phyloP scores from a whole-genome alignment of 2,329 filamentous ascomycete genomes.

The Claviceps cyperi region DNA sequence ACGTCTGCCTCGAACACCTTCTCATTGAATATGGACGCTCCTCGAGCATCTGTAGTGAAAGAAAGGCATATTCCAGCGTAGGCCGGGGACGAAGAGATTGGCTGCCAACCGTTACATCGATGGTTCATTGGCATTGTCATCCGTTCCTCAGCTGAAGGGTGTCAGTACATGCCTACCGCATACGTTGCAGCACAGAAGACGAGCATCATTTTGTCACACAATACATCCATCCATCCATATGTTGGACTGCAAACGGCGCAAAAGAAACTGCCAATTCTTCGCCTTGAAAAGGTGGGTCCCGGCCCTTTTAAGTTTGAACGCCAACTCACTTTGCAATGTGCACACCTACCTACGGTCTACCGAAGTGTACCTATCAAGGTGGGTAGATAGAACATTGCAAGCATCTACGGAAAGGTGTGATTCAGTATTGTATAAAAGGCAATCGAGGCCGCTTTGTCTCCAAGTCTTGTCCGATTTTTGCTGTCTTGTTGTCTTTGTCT shows the following conservation, averaged over 20 bases:
- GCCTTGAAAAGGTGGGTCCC: conserved; percentile 2
- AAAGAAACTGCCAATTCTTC: neutral
- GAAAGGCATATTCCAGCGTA: neutral
- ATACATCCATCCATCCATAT: no score
- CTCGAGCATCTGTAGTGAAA: neutral
- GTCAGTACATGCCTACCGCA: no score
- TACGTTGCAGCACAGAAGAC: no score
- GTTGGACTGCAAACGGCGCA: neutral
- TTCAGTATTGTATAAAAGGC: conserved; percentile 6
- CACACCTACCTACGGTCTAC: neutral
- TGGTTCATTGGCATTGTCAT: no score
- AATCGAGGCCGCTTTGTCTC: neutral
- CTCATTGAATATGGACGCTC: neutral
- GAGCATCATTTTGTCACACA: neutral
- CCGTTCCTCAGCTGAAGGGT: no score
- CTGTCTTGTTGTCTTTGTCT: no score
- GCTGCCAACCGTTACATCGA: neutral
- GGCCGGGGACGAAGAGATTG: neutral
- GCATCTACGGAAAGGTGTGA: conserved; percentile 1
- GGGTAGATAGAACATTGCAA: neutral
- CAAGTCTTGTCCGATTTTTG: neutral
- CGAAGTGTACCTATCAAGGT: no score
- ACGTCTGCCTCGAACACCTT: neutral
- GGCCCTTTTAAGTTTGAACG: neutral
- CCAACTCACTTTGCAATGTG: conserved; percentile 8